These are phyloP conservation scores for Botryobasidium botryosum DNA, from an alignment of 768 basidiomycete species.

Conservation along the genomic window DNA sequence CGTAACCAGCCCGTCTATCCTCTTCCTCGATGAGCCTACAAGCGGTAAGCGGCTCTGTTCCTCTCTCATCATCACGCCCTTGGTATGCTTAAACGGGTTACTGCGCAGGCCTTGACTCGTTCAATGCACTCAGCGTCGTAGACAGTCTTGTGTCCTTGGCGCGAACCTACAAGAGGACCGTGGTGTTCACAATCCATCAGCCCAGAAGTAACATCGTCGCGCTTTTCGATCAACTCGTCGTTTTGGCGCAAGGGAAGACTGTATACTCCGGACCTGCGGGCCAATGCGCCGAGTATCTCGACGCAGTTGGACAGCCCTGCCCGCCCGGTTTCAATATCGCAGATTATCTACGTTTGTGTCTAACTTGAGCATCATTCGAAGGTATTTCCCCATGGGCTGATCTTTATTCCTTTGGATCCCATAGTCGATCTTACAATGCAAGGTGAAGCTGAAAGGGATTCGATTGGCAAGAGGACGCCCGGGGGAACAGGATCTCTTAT, in stretches of 20 bases:
- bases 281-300: conserved; percentile 68
- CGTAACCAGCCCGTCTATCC: conserved; percentile 88
- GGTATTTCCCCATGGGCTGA: background rate
- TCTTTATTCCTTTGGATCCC: background rate
- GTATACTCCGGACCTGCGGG: conserved; percentile 70
- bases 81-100: background rate
- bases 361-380: background rate
- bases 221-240: conserved; percentile 79
- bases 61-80: background rate
- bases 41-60: conserved; percentile 39
- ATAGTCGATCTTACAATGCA: conserved; percentile 64
- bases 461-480: too few species aligned
- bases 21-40: conserved; percentile 96
- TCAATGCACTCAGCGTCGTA: conserved; percentile 89
- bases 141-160: conserved; percentile 77
- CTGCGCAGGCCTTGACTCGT: conserved; percentile 67
- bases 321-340: conserved; percentile 94
- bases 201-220: conserved; percentile 95
- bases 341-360: conserved; percentile 72
- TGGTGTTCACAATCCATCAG: conserved; percentile 96
- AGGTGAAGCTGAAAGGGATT: too few species aligned
- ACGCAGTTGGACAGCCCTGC: conserved; percentile 61
- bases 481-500: conserved; percentile 7
- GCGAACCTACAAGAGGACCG: conserved; percentile 78
- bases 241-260: conserved; percentile 68